phyloP scores from a whole-genome alignment of 1,284 basidiomycete genomes.

The Porodaedalea pini region DNA sequence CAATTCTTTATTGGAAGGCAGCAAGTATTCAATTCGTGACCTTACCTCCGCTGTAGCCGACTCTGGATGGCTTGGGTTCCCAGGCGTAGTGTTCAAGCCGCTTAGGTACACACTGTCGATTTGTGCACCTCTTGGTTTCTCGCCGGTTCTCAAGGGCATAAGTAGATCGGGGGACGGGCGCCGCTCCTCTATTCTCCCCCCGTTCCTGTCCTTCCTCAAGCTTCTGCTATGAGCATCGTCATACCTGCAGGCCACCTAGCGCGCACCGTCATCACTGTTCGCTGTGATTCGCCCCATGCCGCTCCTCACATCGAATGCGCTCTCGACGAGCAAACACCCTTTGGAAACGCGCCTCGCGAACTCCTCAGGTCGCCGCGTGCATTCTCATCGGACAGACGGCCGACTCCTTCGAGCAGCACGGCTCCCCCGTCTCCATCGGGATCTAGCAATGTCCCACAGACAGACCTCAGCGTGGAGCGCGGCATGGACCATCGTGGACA shows the following conservation, averaged over 20 bases:
- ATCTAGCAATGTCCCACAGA: not conserved
- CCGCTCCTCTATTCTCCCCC: not conserved
- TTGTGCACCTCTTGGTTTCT: not conserved
- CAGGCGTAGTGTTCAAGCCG: not conserved
- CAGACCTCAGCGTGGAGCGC: constrained; percentile 18
- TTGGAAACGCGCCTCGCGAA: not conserved
- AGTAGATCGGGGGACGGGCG: constrained; percentile 4
- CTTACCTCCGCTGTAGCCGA: constrained; percentile 12
- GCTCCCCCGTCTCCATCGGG: not conserved
- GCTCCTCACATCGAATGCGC: constrained; percentile 21
- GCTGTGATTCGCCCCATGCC: constrained; percentile 10
- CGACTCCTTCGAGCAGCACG: not conserved
- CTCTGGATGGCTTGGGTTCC: constrained; percentile 9
- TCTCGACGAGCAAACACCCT: constrained; percentile 16
- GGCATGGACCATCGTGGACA: constrained; percentile 19
- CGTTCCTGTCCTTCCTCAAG: not conserved
- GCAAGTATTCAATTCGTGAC: not conserved
- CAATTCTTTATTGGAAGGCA: constrained; percentile 5
- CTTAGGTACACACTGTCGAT: not conserved
- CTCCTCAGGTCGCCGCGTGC: not conserved
- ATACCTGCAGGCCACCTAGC: constrained; percentile 18
- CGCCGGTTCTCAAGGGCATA: constrained; percentile 4
- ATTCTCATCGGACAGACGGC: constrained; percentile 7
- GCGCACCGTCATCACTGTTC: constrained; percentile 18
- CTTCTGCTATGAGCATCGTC: constrained; percentile 17